Base-by-base conservation (phyloP, 257 asterid genomes). In the Solanum phureja region DNA sequence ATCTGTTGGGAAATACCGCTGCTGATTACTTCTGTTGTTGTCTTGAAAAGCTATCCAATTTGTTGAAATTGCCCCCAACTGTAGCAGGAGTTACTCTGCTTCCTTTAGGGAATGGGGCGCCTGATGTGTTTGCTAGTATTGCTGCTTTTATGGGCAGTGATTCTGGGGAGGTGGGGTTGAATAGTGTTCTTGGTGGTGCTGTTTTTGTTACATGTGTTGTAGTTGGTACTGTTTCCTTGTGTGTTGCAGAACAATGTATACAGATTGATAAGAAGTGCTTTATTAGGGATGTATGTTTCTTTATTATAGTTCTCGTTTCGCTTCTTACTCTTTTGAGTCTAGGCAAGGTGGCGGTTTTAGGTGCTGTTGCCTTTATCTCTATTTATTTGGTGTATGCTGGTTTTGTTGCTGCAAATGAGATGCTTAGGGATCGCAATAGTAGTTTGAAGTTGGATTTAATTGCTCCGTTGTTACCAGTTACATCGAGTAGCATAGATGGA, bases 1-100 rank as follows among this genome's bases (percentile, higher is more conserved):
- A 95, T 87, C n/a, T 96, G 42, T 88, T 96, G 83, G 99, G 99
- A 3, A 95, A 96, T n/a, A 96, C 99, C 0, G 98, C 98, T 1
- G 94, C 98, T 3, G 98, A 95, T 90, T 96, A 94, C 88, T 96
- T 96, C 88, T 96, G 98, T 86, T 88, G 91, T 87, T 90, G 93
- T 91, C 93, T 96, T 38, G 98, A 95, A 42, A 93, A 91, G 87
- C 93, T 96, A 5, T 91, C 98, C 0, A 76, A 12, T 89, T 66
- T 94, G 88, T 87, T 95, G 91, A 90, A 88, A 62, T 29, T 96
- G 46, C 93, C 97, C 6, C 96, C 99, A 12, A 95, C 97, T 0
- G 96, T 96, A 23, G 98, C 99, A 77, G 99, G 99, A 83, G 98
- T 93, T 33, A 96, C 98, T 85, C 94, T 95, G 87, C 98, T 95